Conservation (phyloP, 805 yeast species). For the Candida nitratophila region DNA sequence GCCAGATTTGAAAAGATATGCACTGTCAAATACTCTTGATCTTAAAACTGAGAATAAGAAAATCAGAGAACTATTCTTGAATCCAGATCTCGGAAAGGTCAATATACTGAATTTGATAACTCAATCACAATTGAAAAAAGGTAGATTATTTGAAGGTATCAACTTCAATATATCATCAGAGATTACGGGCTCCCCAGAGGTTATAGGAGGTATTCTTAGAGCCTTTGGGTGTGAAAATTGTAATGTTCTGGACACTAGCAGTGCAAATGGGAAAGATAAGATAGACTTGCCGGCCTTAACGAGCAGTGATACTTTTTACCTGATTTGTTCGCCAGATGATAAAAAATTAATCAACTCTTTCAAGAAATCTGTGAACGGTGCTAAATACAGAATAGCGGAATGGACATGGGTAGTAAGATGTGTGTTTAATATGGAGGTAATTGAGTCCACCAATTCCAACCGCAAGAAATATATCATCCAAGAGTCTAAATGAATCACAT, state of each 20-base stretch:
- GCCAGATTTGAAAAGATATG: constrained; percentile 19
- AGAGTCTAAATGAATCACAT: background rate
- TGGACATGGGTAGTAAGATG: constrained; percentile 62
- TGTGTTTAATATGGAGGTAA: constrained; percentile 39
- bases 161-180: constrained; percentile 48
- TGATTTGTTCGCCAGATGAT: constrained; percentile 24
- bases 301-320: constrained; percentile 11
- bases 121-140: constrained; percentile 12
- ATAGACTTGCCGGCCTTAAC: constrained; percentile 5
- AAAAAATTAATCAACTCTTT: constrained; percentile 22
- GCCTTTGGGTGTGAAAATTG: constrained; percentile 44
- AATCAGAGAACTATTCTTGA: constrained; percentile 26
- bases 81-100: constrained; percentile 12
- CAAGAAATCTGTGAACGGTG: constrained; percentile 12
- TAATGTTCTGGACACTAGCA: constrained; percentile 10
- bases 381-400: constrained; percentile 35
- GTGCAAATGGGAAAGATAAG: constrained; percentile 8
- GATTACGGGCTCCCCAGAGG: constrained; percentile 53
- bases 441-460: background rate
- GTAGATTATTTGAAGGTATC: constrained; percentile 37
- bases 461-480: background rate
- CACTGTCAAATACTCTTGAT: constrained; percentile 22
- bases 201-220: constrained; percentile 47
- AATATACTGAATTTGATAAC: constrained; percentile 11
- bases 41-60: constrained; percentile 23